These are phyloP conservation scores for Ogataea naganishii DNA, from an alignment of 805 yeast species.

Conservation along the genomic window DNA sequence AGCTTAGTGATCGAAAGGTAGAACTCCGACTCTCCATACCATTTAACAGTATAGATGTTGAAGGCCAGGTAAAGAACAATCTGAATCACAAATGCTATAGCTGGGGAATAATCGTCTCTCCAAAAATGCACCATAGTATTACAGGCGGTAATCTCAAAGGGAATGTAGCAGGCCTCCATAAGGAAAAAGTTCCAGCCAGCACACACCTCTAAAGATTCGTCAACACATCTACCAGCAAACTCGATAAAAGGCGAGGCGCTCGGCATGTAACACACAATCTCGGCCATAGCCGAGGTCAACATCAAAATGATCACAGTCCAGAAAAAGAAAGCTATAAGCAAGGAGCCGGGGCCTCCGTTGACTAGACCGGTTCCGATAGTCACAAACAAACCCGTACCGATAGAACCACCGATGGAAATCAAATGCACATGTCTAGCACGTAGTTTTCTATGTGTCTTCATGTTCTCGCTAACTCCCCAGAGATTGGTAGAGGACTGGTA, in stretches of 20 bases:
- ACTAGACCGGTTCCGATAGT: constrained; percentile 27
- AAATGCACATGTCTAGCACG: constrained; percentile 28
- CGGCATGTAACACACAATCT: constrained; percentile 29
- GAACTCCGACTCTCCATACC: constrained; percentile 45
- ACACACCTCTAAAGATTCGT: constrained; percentile 26
- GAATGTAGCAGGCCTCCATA: constrained; percentile 36
- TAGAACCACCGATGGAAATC: constrained; percentile 32
- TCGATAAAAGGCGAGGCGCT: constrained; percentile 28
- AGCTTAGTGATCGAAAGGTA: constrained; percentile 38
- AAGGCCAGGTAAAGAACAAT: constrained; percentile 32
- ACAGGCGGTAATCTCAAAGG: constrained; percentile 39
- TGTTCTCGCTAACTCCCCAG: constrained; percentile 3
- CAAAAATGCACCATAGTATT: constrained; percentile 48
- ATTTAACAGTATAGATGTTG: constrained; percentile 37
- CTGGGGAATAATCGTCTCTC: constrained; percentile 40
- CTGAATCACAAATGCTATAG: constrained; percentile 34
- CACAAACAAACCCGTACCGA: constrained; percentile 30
- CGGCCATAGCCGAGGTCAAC: constrained; percentile 27
- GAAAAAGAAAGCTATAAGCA: constrained; percentile 23
- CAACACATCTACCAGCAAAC: constrained; percentile 29
- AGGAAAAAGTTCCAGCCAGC: constrained; percentile 31
- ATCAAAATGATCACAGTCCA: constrained; percentile 25
- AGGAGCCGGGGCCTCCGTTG: constrained; percentile 27
- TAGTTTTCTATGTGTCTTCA: constrained; percentile 22
- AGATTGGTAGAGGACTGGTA: too few species aligned